Percentiles rank a stretch among this genome's conserved stretches.
These are phyloP conservation scores for Acanthamoeba pearcei DNA, from an alignment of 208 protist species.

Conservation along the genomic window DNA sequence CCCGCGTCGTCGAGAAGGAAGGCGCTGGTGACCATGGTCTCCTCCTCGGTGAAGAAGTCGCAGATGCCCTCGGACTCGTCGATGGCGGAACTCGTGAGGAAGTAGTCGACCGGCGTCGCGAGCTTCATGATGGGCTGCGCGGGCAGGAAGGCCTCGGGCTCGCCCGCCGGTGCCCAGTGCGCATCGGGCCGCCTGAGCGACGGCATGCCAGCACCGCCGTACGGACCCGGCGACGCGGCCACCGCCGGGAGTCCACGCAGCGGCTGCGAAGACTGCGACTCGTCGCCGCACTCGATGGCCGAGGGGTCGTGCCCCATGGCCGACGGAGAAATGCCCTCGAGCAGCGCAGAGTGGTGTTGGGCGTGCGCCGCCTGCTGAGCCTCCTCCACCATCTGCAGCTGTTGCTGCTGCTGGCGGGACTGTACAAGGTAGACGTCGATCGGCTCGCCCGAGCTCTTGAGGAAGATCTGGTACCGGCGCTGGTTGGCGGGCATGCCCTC, in stretches of 20 bases:
- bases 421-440: slow-evolving; percentile 71
- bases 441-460: slow-evolving; percentile 51
- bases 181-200: slow-evolving; percentile 9
- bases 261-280: background rate
- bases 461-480: slow-evolving; percentile 61
- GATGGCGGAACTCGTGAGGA: slow-evolving; percentile 30
- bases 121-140: slow-evolving; percentile 45
- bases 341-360: background rate
- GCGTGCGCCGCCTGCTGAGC: background rate
- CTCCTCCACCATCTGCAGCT: slow-evolving; percentile 11
- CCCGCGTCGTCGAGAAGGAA: background rate
- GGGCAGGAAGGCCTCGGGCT: background rate
- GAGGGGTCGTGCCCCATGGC: background rate
- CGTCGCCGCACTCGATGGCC: slow-evolving; percentile 7
- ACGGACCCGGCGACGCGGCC: background rate
- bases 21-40: slow-evolving; percentile 32
- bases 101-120: slow-evolving; percentile 61
- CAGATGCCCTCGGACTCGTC: slow-evolving; percentile 47
- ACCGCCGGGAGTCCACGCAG: background rate
- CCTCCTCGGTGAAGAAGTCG: slow-evolving; percentile 67
- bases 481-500: slow-evolving; percentile 72
- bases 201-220: background rate
- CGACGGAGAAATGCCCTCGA: background rate
- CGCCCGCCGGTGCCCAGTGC: background rate
- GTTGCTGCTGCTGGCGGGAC: slow-evolving; percentile 29